Evolutionary conservation across 2,329 filamentous ascomycete genomes (phyloP), one percentile per base, ranked within the genome.

Genomic region (Pyrenochaeta sp.): DNA sequence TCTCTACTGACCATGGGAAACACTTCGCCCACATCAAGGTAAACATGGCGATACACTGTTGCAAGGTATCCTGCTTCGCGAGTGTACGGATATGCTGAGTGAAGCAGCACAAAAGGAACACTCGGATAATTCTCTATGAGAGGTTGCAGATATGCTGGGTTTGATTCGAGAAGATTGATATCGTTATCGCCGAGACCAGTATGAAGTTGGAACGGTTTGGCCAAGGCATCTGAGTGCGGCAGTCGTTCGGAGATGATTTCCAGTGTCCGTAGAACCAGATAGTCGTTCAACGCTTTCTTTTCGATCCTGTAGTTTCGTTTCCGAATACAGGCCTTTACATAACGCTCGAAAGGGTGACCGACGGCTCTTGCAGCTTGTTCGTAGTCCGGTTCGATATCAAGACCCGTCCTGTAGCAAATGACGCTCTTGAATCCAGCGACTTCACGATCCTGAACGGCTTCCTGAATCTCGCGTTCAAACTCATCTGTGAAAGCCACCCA

Each of bases 391-490:
- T 82, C 77, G 7, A 81, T 69, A n/a, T 83, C 77, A 14, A 94
- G 79, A 0, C 91, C 91, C 0, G 87, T 90, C 12, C 91, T 84
- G 71, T 95, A 95, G 75, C 91, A 94, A 49, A 96, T 85, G 43
- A 93, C 86, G 1, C 87, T 90, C 74, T 96, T 95, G 82, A 96
- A 96, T 2, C 85, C 91, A 1, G 86, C 90, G 1, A 96, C 87
- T 15, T 87, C 82, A 0, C 84, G 77, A 66, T 95, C 87, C 0
- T 80, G 77, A 21, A 92, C 80, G 2, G 85, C 82, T 1, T 80
- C 74, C 10, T 77, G 68, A 31, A 95, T 87, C 20, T 79, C 74
- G 2, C 74, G 67, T 46, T 79, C 77, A 51, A 87, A 87, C 3
- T 79, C 77, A 2, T 75, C 73, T 11, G 82, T 74, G 64, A 86